A percentile compares a stretch with the other conserved stretches of the same genome.
phyloP scores from a whole-genome alignment of 768 basidiomycete species.

The Suillus fuscotomentosus region DNA sequence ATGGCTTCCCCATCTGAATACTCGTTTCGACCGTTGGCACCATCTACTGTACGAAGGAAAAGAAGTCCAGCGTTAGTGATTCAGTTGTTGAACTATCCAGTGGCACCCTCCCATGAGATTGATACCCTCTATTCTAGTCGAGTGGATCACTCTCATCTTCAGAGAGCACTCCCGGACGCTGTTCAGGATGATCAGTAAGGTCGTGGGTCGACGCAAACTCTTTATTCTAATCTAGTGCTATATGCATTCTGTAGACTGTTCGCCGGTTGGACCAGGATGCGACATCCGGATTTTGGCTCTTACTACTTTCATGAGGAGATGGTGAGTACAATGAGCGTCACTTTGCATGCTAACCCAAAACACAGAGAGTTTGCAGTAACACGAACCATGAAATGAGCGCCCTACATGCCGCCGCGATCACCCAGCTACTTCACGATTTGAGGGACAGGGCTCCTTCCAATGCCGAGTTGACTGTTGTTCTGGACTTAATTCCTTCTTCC shows the following conservation, averaged over 20 bases:
- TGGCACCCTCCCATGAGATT: background rate
- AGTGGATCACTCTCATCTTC: background rate
- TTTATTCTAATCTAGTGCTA: background rate
- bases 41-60: background rate
- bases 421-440: background rate
- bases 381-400: background rate
- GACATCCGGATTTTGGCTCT: slow-evolving; percentile 32
- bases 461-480: slow-evolving; percentile 16
- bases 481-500: slow-evolving; percentile 10
- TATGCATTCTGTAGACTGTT: background rate
- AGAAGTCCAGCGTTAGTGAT: background rate
- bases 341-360: slow-evolving; percentile 11
- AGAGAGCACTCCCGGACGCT: background rate
- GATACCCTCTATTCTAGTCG: background rate
- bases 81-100: background rate
- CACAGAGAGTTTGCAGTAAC: background rate
- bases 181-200: background rate
- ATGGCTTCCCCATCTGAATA: background rate
- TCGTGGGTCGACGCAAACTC: background rate
- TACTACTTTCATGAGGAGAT: slow-evolving; percentile 31
- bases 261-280: slow-evolving; percentile 26
- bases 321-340: slow-evolving; percentile 20
- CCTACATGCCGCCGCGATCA: background rate
- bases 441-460: slow-evolving; percentile 3
- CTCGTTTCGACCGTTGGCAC: background rate